Evolutionary conservation across 2,329 filamentous ascomycete genomes (phyloP).

Genomic region (Chaetomiaceae sp.): DNA sequence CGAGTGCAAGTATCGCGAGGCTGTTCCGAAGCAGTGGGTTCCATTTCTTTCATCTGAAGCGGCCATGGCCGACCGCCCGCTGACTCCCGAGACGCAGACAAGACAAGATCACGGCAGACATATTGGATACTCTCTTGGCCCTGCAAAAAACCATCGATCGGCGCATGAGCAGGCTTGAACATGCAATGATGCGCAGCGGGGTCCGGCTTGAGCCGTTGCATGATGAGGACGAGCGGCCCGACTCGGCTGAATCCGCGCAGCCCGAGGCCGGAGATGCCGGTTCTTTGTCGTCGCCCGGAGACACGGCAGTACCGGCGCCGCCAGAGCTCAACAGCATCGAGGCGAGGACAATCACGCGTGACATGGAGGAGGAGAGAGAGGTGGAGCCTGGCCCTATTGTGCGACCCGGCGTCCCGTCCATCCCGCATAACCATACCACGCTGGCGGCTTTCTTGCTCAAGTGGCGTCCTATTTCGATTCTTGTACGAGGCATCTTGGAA

Average conservation of each 20-base stretch:
- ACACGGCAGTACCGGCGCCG: constrained; percentile 17
- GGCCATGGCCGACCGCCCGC: too few species aligned
- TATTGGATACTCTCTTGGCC: constrained; percentile 50
- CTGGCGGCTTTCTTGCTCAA: constrained; percentile 77
- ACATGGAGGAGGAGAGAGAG: constrained; percentile 47
- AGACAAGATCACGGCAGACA: constrained; percentile 58
- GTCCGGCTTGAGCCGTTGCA: constrained; percentile 28
- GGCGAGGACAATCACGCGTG: constrained; percentile 33
- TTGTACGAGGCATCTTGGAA: constrained; percentile 53
- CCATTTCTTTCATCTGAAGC: background rate
- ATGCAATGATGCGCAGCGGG: constrained; percentile 28
- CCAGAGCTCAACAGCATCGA: constrained; percentile 25
- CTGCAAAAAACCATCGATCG: constrained; percentile 38
- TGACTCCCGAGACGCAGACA: constrained; percentile 44
- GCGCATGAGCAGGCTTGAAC: constrained; percentile 39
- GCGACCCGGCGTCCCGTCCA: constrained; percentile 59
- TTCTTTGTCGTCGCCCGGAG: constrained; percentile 31
- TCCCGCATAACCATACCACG: constrained; percentile 83
- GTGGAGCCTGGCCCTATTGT: constrained; percentile 49
- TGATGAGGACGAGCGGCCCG: constrained; percentile 22
- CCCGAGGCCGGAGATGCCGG: constrained; percentile 20
- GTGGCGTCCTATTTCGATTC: constrained; percentile 62
- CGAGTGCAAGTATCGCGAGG: constrained; percentile 83
- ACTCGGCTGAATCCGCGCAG: constrained; percentile 19
- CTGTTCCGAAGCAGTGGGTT: constrained; percentile 85